These are phyloP conservation scores for Pleomassaria siparia DNA, from an alignment of 2,329 filamentous ascomycete species.

Conservation along the genomic window DNA sequence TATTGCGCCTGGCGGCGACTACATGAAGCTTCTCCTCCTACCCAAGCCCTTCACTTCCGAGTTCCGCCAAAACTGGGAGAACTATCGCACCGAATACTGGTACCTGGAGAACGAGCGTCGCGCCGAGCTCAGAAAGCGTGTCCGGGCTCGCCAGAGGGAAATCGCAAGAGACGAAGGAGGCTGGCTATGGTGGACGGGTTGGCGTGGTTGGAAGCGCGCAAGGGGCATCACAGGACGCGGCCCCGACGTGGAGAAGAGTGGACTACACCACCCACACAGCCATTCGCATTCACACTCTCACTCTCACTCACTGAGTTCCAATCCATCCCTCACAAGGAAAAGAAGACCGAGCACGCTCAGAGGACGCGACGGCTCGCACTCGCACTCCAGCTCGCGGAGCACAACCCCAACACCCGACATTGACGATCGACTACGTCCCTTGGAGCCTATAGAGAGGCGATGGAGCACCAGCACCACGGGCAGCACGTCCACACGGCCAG, in stretches of 20 bases:
- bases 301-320: not conserved
- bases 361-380: conserved; percentile 32
- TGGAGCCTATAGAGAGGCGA: conserved; percentile 24
- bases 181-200: conserved; percentile 86
- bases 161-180: conserved; percentile 68
- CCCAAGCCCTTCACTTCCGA: conserved; percentile 94
- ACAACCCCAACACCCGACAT: conserved; percentile 36
- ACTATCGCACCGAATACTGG: conserved; percentile 94
- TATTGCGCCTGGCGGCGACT: conserved; percentile 83
- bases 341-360: conserved; percentile 31
- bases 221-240: conserved; percentile 26
- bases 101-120: conserved; percentile 92
- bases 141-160: conserved; percentile 68
- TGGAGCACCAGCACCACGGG: conserved; percentile 39
- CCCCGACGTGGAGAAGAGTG: conserved; percentile 35
- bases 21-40: conserved; percentile 84
- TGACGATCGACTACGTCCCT: conserved; percentile 26
- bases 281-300: conserved; percentile 10
- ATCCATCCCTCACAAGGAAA: conserved; percentile 23
- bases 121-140: conserved; percentile 67
- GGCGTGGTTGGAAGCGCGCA: conserved; percentile 55
- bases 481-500: conserved; percentile 28
- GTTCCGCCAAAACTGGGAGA: conserved; percentile 96
- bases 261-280: conserved; percentile 8
- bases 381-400: conserved; percentile 35